Percentiles rank a stretch among this genome's conserved stretches.
phyloP scores from a whole-genome alignment of 345 rosid species.

The Euphorbia tirucalli region DNA sequence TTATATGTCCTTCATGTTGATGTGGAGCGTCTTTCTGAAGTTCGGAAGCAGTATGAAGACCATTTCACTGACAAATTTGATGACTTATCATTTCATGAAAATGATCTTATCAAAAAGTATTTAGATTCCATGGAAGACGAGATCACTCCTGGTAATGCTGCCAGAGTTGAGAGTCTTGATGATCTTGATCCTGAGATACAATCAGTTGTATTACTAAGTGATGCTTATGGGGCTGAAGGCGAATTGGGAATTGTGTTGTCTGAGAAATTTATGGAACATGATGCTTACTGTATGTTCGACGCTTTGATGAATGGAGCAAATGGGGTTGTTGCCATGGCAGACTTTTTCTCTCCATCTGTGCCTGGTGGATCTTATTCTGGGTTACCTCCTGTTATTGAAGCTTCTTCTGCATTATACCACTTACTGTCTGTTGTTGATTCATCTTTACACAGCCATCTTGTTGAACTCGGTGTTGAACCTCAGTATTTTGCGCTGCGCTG shows the following conservation, averaged over 20 bases:
- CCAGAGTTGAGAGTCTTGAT: slow-evolving; percentile 53
- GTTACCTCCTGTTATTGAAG: slow-evolving; percentile 85
- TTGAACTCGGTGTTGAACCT: slow-evolving; percentile 94
- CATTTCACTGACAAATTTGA: slow-evolving; percentile 89
- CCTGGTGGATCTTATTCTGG: slow-evolving; percentile 52
- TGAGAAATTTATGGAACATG: slow-evolving; percentile 97
- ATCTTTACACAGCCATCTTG: slow-evolving; percentile 81
- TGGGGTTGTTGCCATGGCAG: slow-evolving; percentile 83
- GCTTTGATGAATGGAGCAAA: slow-evolving; percentile 78
- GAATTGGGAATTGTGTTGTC: slow-evolving; percentile 93
- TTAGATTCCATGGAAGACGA: slow-evolving; percentile 62
- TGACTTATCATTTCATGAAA: slow-evolving; percentile 70
- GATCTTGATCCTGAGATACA: slow-evolving; percentile 89
- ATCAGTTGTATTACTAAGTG: slow-evolving; percentile 60
- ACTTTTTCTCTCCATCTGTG: slow-evolving; percentile 64
- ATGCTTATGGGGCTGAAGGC: slow-evolving; percentile 97
- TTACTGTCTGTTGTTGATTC: slow-evolving; percentile 74
- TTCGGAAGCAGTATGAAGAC: slow-evolving; percentile 73
- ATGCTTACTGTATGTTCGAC: slow-evolving; percentile 96
- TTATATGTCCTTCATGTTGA: slow-evolving; percentile 92
- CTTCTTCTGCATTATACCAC: slow-evolving; percentile 76
- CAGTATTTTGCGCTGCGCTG: slow-evolving; percentile 97
- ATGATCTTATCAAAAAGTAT: slow-evolving; percentile 60
- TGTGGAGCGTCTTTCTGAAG: slow-evolving; percentile 71
- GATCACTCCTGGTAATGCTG: slow-evolving; percentile 42